phyloP scores from a whole-genome alignment of 768 basidiomycete genomes.

The Amanita thiersii region DNA sequence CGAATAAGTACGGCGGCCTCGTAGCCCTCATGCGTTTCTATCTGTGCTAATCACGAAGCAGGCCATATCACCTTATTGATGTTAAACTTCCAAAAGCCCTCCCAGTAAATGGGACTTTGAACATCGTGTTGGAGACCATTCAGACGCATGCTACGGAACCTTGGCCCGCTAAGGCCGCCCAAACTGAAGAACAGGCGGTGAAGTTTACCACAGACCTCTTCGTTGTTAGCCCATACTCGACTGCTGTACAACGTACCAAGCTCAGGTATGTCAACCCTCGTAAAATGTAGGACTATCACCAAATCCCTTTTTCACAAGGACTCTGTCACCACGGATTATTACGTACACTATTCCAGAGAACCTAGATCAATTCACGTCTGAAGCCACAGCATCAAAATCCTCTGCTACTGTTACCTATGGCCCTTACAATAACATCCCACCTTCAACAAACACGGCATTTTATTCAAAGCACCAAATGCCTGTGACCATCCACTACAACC shows the following conservation, averaged over 20 bases:
- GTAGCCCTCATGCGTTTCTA: conserved; percentile 1
- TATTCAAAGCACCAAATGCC: conserved; percentile 53
- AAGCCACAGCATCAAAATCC: conserved; percentile 59
- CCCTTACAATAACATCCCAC: conserved; percentile 70
- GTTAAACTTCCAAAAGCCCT: conserved; percentile 58
- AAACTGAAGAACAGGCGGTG: conserved; percentile 72
- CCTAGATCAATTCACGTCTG: conserved; percentile 50
- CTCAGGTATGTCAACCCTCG: conserved; percentile 58
- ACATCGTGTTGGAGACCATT: conserved; percentile 71
- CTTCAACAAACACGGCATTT: conserved; percentile 51
- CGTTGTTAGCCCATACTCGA: conserved; percentile 78
- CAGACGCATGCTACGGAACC: conserved; percentile 74
- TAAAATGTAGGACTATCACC: background rate
- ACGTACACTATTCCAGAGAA: conserved; percentile 65
- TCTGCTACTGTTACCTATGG: conserved; percentile 84
- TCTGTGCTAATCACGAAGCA: conserved; percentile 14
- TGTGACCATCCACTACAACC: conserved; percentile 71
- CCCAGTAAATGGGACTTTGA: conserved; percentile 51
- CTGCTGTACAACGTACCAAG: conserved; percentile 79
- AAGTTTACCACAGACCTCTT: conserved; percentile 73
- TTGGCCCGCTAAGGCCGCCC: conserved; percentile 64
- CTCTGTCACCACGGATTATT: conserved; percentile 62
- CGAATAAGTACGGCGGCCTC: conserved; percentile 33
- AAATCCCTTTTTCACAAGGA: conserved; percentile 28
- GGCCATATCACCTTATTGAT: conserved; percentile 46